Base-by-base conservation (phyloP, 768 basidiomycete species). In the Cyathus striatus region DNA sequence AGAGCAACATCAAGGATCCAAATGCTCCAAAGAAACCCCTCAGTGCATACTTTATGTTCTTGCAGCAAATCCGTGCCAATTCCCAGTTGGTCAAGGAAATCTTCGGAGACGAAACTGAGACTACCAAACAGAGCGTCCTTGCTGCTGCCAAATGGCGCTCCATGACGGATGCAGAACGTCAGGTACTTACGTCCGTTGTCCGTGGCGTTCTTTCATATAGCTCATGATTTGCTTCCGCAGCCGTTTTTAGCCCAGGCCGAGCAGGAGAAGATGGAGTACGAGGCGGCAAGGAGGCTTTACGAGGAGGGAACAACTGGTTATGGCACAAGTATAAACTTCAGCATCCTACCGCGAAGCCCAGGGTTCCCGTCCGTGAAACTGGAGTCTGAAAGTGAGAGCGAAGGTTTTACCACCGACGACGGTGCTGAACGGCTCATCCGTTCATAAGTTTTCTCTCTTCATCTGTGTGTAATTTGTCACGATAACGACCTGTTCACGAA, bases 1-100 rank as follows among this genome's bases (percentile, higher is more conserved):
- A 86, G 75, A 86, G 86, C 51, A 96, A 96, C 60, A 87, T 96
- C 65, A 95, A 94, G 69, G 92, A 96, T 60, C 92, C 92, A 24
- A 95, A 96, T 57, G 93, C 91, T 6, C 93, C 93, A 3, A 94
- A 92, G 80, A 95, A 95, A 58, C 93, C 93, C 5, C 78, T 95
- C 34, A 86, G 82, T 58, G 91, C 93, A 0, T 96, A 95, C 57
- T 95, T 96, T 51, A 88, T 94, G 83, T 96, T 93, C 70, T 62
- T 95, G 50, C 91, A 93, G 60, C 80, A 84, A 35, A 96, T 96
- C 52, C 75, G 93, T 47, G 83, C 87, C 41, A 81, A 88, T 55
- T 77, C 81, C 2, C 68, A 69, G 25, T 64, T 94, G n/a, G 86
- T 90, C 7, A 71, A 60, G 46, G 83, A 84, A 10, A 81, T 95